Evolutionary conservation across 345 rosid species (phyloP).

Genomic region (Rhodomyrtus tomentosa): DNA sequence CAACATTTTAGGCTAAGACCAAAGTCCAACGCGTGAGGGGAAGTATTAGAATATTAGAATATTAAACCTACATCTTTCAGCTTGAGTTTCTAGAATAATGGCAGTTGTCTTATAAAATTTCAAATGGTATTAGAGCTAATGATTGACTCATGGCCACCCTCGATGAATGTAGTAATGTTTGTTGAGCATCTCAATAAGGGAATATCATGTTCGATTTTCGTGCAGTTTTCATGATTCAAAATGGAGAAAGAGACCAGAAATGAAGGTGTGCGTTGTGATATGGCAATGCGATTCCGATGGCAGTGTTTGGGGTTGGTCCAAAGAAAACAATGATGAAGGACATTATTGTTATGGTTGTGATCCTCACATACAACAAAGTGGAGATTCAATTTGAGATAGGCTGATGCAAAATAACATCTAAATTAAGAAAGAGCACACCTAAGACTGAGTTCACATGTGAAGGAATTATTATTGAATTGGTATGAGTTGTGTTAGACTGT

Average conservation of each 20-base stretch:
- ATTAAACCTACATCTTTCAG: not conserved
- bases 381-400: not conserved
- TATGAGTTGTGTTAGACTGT: not conserved
- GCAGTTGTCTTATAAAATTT: rapidly evolving
- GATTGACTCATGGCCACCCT: not conserved
- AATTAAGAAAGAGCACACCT: not conserved
- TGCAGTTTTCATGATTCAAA: not conserved
- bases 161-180: not conserved
- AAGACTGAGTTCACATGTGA: not conserved
- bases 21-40: too few species aligned
- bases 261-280: not conserved
- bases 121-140: not conserved
- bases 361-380: not conserved
- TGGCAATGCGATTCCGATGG: not conserved
- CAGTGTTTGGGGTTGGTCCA: not conserved
- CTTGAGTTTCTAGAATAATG: rapidly evolving
- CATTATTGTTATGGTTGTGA: not conserved
- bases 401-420: not conserved
- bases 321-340: not conserved
- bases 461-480: not conserved
- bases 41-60: not conserved
- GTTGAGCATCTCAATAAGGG: not conserved
- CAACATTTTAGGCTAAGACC: too few species aligned
- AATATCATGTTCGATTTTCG: not conserved
- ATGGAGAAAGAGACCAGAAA: not conserved